phyloP scores from a whole-genome alignment of 768 basidiomycete species.

The Agrocybe chaxingu region DNA sequence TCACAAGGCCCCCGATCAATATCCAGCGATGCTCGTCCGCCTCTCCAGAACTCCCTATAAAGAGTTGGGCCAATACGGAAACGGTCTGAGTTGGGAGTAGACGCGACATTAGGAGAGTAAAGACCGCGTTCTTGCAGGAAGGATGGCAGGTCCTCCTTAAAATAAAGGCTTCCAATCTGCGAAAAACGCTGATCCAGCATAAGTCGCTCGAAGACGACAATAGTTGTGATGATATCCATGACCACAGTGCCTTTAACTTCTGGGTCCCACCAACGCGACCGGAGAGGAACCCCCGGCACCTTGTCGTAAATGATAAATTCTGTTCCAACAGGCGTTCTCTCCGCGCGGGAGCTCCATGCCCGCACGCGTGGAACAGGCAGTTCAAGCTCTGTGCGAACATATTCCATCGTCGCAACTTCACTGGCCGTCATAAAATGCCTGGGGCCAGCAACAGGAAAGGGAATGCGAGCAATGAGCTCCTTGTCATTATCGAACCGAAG shows the following conservation, averaged over 20 bases:
- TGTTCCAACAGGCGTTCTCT: conserved; percentile 22
- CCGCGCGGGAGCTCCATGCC: conserved; percentile 23
- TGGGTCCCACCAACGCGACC: conserved; percentile 10
- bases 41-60: too few species aligned
- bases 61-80: background rate
- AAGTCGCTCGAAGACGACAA: conserved; percentile 18
- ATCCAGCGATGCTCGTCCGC: too few species aligned
- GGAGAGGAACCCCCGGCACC: conserved; percentile 18
- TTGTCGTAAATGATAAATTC: conserved; percentile 34
- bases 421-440: conserved; percentile 27
- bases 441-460: conserved; percentile 22
- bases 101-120: conserved; percentile 9
- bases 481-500: conserved; percentile 13
- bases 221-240: conserved; percentile 11
- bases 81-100: background rate
- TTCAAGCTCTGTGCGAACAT: conserved; percentile 19
- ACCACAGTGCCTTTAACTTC: conserved; percentile 4
- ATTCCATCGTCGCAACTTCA: conserved; percentile 35
- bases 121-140: conserved; percentile 8
- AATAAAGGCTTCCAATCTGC: conserved; percentile 32
- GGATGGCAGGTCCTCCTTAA: conserved; percentile 23
- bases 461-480: conserved; percentile 17
- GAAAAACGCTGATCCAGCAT: conserved; percentile 21
- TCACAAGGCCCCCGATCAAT: too few species aligned
- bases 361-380: conserved; percentile 26